phyloP scores from a whole-genome alignment of 179 eudicot genomes.

The Dionaea muscipula region DNA sequence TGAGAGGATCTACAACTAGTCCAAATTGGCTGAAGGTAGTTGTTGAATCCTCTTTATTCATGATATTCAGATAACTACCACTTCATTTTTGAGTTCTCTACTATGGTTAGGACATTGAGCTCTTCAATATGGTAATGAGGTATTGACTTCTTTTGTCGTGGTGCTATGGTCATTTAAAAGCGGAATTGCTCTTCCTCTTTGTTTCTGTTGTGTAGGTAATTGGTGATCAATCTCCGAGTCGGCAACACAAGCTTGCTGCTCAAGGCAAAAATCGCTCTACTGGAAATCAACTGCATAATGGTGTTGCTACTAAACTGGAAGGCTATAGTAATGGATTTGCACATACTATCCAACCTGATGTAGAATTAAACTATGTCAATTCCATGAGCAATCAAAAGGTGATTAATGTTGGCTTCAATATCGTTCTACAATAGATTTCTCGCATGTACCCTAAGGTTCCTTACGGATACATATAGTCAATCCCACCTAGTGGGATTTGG shows the following conservation, averaged over 20 bases:
- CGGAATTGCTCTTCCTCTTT: no score
- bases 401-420: conserved; percentile 12
- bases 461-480: no score
- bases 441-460: no score
- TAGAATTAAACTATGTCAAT: conserved; percentile 17
- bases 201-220: conserved; percentile 28
- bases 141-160: no score
- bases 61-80: background rate
- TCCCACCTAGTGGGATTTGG: no score
- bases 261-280: conserved; percentile 27
- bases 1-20: conserved; percentile 27
- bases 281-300: conserved; percentile 48
- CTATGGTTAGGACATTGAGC: no score
- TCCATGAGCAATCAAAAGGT: conserved; percentile 52
- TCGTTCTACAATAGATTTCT: background rate
- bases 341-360: conserved; percentile 23
- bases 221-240: conserved; percentile 43
- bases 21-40: conserved; percentile 43
- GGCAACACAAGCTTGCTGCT: conserved; percentile 31
- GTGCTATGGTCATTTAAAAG: no score
- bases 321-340: conserved; percentile 51
- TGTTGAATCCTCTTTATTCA: background rate
- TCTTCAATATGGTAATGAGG: no score
- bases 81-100: no score
- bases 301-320: conserved; percentile 40